Evolutionary conservation across 306 rosid species (phyloP).

Genomic region (Lagenaria siceraria): DNA sequence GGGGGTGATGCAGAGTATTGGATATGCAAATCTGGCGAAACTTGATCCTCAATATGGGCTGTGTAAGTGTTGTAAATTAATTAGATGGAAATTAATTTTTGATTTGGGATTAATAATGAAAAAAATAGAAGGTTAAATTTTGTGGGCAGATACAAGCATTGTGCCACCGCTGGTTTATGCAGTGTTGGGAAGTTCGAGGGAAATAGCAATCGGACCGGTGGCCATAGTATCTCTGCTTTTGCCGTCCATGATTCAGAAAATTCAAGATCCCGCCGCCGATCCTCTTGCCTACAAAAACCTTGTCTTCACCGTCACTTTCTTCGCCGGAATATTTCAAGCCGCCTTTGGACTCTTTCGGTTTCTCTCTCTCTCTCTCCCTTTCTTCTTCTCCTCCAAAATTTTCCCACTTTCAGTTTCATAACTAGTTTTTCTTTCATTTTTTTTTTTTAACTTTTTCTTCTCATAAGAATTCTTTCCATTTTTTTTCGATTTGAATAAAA

Average conservation of each 20-base stretch:
- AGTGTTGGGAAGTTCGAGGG: conserved; percentile 78
- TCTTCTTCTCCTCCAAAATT: neutral
- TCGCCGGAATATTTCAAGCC: conserved; percentile 71
- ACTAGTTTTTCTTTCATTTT: too few relatives aligned
- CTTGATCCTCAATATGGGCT: conserved; percentile 86
- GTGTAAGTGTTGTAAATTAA: conserved; percentile 33
- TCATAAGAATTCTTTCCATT: too few relatives aligned
- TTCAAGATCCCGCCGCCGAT: conserved; percentile 43
- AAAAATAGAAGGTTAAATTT: neutral
- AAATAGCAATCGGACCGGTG: conserved; percentile 83
- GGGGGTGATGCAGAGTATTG: conserved; percentile 47
- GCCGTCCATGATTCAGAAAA: conserved; percentile 56
- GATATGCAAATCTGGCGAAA: conserved; percentile 77
- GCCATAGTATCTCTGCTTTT: conserved; percentile 71
- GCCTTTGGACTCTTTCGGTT: conserved; percentile 66
- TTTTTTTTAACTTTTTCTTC: too few relatives aligned
- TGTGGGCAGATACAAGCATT: conserved; percentile 55
- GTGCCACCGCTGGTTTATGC: conserved; percentile 88
- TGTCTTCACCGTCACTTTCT: conserved; percentile 56
- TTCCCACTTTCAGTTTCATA: too few relatives aligned
- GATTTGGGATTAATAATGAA: too few relatives aligned
- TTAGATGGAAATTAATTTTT: too few relatives aligned
- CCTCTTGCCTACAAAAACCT: conserved; percentile 54
- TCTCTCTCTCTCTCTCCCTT: neutral
- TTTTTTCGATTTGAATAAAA: too few relatives aligned